Evolutionary conservation across 2,329 filamentous ascomycete species (phyloP), one percentile per base, ranked within the genome.

Genomic region (Davidsoniella eucalypti): DNA sequence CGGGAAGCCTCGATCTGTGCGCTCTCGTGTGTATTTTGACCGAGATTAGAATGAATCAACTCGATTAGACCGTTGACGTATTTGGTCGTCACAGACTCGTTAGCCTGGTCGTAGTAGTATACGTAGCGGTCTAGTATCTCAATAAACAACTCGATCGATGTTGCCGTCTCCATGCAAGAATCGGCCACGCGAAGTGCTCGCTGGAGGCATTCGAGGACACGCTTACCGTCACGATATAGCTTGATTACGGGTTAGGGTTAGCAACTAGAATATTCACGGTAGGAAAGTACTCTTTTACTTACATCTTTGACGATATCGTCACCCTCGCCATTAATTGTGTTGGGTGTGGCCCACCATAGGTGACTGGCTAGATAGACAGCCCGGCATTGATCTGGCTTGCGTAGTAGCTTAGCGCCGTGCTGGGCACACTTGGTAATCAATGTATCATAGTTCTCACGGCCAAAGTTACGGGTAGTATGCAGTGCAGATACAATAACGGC

Each of bases 21-120:
- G 29, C 84, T 85, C 58, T 92, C 85, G 58, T 82, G 77, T 61
- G 87, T 82, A 61, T 86, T 92, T 51, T 83, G 87, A 56, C 82
- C 82, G 29, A 98, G 73, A 62, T 98, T 98, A 18, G 87, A 94
- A 65, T 98, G 88, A 61, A 98, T 96, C 55, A 98, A 78, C 67
- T 98, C 92, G 61, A 98, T 96, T 47, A 98, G 78, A 3, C 92
- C 92, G 61, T 98, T 98, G 55, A 98, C 76, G 64, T 96, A 98
- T 67, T 96, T 96, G 2, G 84, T 95, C 4, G 92, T 98, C 38
- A 98, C 92, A 57, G 88, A 88, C 67, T 98, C 92, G 65, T 98
- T 98, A 63, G 94, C 87, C 65, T 98, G 90, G 65, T 98, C 92
- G 68, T 95, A 98, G 69, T 96, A 98, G 66, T 98, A 98, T 49